Evolutionary conservation across 257 asterid species (phyloP).

Genomic region (Plectranthus barbatus): DNA sequence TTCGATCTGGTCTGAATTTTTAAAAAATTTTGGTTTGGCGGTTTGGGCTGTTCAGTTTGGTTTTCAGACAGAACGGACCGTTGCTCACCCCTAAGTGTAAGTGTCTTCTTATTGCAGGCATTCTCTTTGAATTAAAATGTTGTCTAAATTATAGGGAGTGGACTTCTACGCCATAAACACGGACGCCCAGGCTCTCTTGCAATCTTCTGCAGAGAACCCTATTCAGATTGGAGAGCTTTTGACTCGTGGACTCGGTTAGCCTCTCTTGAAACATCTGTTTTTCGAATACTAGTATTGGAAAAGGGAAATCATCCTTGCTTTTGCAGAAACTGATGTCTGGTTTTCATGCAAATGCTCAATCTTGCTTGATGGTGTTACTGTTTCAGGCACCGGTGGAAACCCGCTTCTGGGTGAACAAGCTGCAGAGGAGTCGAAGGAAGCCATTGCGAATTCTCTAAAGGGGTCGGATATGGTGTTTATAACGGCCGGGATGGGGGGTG

Average conservation of each 20-base stretch:
- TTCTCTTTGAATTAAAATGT: no score
- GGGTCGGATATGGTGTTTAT: slow-evolving; percentile 98
- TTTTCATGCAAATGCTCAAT: background rate
- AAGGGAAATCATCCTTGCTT: no score
- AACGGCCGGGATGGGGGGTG: slow-evolving; percentile 99
- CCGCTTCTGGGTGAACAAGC: slow-evolving; percentile 95
- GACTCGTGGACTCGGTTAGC: slow-evolving; percentile 95
- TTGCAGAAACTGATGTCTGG: no score
- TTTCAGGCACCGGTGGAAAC: slow-evolving; percentile 92
- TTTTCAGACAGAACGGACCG: no score
- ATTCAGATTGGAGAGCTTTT: slow-evolving; percentile 96
- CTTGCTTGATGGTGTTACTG: background rate
- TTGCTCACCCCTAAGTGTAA: no score
- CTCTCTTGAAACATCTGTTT: slow-evolving; percentile 8
- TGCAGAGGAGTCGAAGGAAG: slow-evolving; percentile 94
- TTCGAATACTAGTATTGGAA: background rate
- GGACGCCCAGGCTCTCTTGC: slow-evolving; percentile 91
- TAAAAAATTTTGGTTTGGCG: no score
- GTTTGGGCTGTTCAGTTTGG: no score
- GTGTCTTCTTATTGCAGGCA: no score
- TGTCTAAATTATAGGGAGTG: slow-evolving; percentile 53
- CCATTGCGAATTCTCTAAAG: slow-evolving; percentile 72
- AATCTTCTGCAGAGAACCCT: slow-evolving; percentile 81
- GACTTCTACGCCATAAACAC: slow-evolving; percentile 94
- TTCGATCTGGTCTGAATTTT: no score